Conservation (phyloP, 2,329 filamentous ascomycete genomes). For the Ceratocystis eucalypticola region DNA sequence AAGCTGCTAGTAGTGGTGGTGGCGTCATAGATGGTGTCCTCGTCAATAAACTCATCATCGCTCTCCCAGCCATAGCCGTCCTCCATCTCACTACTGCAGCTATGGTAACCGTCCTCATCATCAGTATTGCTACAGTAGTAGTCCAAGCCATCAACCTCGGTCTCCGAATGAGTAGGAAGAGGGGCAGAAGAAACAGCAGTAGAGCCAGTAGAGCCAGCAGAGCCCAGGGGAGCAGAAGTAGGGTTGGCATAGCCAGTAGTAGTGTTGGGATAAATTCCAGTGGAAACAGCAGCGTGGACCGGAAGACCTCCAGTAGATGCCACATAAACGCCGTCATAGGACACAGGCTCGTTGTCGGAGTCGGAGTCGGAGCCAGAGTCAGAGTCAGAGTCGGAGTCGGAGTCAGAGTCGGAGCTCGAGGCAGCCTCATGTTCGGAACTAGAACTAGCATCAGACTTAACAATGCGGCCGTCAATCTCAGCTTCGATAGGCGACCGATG, state of each 20-base stretch:
- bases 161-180: neutral
- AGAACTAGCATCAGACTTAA: slow-evolving; percentile 1
- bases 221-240: neutral
- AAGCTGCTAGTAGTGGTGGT: neutral
- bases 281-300: neutral
- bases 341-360: neutral
- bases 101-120: neutral
- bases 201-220: neutral
- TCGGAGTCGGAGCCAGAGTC: neutral
- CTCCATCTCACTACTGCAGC: neutral
- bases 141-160: neutral
- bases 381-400: neutral
- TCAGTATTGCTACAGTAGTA: neutral
- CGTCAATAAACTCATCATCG: neutral
- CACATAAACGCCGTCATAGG: neutral
- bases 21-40: neutral
- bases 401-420: neutral
- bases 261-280: no score
- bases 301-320: neutral
- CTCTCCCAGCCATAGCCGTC: neutral
- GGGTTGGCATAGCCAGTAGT: neutral
- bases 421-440: neutral
- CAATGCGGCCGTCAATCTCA: slow-evolving; percentile 35
- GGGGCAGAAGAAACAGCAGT: neutral
- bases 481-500: slow-evolving; percentile 37